Conservation (phyloP, 495 filamentous ascomycete species). For the Emericellopsis terricola region DNA sequence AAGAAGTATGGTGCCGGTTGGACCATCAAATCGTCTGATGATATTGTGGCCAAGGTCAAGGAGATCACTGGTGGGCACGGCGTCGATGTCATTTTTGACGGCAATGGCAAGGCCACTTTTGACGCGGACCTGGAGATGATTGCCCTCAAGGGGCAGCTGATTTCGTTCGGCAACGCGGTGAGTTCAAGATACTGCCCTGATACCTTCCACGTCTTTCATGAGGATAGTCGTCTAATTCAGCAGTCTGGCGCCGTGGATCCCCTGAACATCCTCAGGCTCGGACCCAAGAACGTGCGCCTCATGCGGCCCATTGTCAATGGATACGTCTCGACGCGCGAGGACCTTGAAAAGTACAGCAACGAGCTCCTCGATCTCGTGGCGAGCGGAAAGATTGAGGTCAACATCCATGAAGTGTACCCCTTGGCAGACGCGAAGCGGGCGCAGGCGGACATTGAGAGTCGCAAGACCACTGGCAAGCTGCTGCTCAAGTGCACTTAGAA, state of each 20-base stretch:
- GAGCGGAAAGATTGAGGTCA: constrained; percentile 49
- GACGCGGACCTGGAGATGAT: constrained; percentile 64
- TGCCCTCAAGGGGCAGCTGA: constrained; percentile 65
- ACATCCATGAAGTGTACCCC: constrained; percentile 70
- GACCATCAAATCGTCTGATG: constrained; percentile 56
- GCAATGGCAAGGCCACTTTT: constrained; percentile 77
- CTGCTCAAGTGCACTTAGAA: constrained; percentile 22
- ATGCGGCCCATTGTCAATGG: constrained; percentile 54
- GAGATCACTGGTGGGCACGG: constrained; percentile 56
- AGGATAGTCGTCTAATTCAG: neutral
- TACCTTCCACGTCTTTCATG: constrained; percentile 1
- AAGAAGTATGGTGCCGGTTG: constrained; percentile 49
- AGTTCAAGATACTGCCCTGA: neutral
- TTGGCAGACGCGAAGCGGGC: constrained; percentile 57
- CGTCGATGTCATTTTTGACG: constrained; percentile 71
- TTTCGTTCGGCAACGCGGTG: constrained; percentile 78
- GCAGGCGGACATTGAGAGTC: constrained; percentile 65
- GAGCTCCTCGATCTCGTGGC: constrained; percentile 59
- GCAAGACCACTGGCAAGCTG: constrained; percentile 74
- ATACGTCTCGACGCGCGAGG: constrained; percentile 62
- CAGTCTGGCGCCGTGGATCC: constrained; percentile 56
- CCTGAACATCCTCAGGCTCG: constrained; percentile 45
- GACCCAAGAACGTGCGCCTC: constrained; percentile 66
- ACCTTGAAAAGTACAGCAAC: constrained; percentile 49
- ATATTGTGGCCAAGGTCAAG: constrained; percentile 44